Evolutionary conservation across 805 yeast genomes (phyloP).

Genomic region (Spencermartinsiella europaea): DNA sequence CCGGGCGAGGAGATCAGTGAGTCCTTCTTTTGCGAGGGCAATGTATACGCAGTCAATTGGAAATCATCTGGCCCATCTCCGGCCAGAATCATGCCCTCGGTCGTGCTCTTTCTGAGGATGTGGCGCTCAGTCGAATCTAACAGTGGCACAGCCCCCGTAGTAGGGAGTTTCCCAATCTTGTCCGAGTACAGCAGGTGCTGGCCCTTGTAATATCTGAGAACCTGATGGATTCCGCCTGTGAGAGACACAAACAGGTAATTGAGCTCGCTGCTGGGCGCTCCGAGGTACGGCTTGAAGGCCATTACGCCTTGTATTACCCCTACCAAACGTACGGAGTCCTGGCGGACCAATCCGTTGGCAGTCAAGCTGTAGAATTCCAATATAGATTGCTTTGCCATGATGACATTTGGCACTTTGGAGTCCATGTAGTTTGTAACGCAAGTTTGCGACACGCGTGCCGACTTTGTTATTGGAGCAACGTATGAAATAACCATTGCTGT

Average conservation of each 20-base stretch:
- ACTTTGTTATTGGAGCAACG: conserved; percentile 8
- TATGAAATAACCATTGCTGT: background rate
- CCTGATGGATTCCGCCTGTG: background rate
- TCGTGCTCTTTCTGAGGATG: background rate
- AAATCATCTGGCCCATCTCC: background rate
- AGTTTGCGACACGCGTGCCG: conserved; percentile 1
- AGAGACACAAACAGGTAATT: background rate
- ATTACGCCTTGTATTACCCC: background rate
- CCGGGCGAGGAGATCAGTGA: background rate
- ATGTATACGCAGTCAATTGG: background rate
- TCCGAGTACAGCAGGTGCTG: background rate
- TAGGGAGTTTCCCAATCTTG: background rate
- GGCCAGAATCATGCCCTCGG: background rate
- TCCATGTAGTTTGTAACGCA: background rate
- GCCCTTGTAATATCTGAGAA: background rate
- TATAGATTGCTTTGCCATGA: conserved; percentile 5
- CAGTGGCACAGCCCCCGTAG: too few species aligned
- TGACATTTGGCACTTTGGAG: background rate
- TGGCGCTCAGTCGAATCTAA: background rate
- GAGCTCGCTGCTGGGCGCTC: background rate
- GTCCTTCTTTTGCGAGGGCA: background rate
- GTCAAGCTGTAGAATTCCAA: conserved; percentile 8
- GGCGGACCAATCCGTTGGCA: conserved; percentile 4
- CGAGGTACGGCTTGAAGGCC: background rate
- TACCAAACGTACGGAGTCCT: background rate